Evolutionary conservation across 2,329 filamentous ascomycete species (phyloP).

Genomic region (Sclerotinia subarctica): DNA sequence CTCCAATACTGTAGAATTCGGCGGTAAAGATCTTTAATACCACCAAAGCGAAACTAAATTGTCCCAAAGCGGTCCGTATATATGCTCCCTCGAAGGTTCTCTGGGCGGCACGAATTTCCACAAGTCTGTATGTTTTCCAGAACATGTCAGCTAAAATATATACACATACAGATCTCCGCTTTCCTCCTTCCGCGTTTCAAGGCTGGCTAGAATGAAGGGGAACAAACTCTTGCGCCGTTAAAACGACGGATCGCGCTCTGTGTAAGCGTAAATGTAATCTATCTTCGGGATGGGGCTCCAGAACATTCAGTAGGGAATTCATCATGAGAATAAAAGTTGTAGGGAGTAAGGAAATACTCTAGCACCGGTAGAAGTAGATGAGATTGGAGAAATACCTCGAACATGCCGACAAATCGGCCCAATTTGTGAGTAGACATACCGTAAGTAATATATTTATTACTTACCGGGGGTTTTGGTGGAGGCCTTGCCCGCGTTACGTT

Average conservation of each 20-base stretch:
- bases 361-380: slow-evolving; percentile 12
- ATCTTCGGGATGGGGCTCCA: slow-evolving; percentile 64
- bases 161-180: neutral
- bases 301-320: slow-evolving; percentile 27
- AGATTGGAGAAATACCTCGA: slow-evolving; percentile 28
- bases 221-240: slow-evolving; percentile 67
- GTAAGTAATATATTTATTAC: neutral
- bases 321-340: slow-evolving; percentile 12
- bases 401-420: slow-evolving; percentile 28
- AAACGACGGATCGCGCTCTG: slow-evolving; percentile 75
- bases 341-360: slow-evolving; percentile 4
- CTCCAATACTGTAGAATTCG: slow-evolving; percentile 97
- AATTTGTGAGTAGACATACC: slow-evolving; percentile 15
- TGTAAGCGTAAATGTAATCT: slow-evolving; percentile 77
- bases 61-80: slow-evolving; percentile 86
- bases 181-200: neutral
- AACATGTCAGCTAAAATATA: slow-evolving; percentile 1
- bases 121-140: slow-evolving; percentile 50
- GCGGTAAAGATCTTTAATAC: slow-evolving; percentile 95
- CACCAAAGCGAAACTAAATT: slow-evolving; percentile 92
- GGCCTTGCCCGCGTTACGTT: slow-evolving; percentile 4
- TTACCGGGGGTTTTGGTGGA: slow-evolving; percentile 3
- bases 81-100: slow-evolving; percentile 97
- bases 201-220: slow-evolving; percentile 2
- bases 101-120: slow-evolving; percentile 92